Base-by-base conservation (phyloP, 495 filamentous ascomycete genomes). In the Penicillium paradoxum region DNA sequence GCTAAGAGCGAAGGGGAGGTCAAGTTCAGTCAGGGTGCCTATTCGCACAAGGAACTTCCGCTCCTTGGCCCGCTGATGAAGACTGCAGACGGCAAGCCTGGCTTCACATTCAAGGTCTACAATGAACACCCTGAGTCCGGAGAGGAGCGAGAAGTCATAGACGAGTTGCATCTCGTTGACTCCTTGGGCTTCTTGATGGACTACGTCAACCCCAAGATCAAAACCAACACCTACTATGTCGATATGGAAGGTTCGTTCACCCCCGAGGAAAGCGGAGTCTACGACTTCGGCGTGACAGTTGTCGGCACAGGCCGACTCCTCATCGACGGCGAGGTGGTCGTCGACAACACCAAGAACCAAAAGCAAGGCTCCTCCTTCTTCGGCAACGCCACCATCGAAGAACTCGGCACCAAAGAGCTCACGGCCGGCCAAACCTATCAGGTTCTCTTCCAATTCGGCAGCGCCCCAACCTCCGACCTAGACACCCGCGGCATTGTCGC, bases 261-360 rank as follows among this genome's bases (percentile, higher is more conserved):
- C 1, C 79, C 85, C 2, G 79, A 83, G 34, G 77, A 82, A 54
- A 73, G 76, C 13, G 88, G 88, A 1, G 73, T 79, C 24, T 88
- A 92, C 58, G 84, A 87, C 22, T 83, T 93, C 50, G 86, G 88
- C 13, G 83, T 89, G 50, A 88, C 85, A 51, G 86, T 85, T 21
- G 82, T 88, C 24, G 89, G 89, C 0, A 86, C 87, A 0, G 88
- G 86, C 2, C 81, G 74, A 51, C 72, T 92, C 6, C 83, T 80
- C 45, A 73, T 92, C 32, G 76, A 91, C 56, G 87, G 79, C 33
- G 75, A 85, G 45, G 58, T 90, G 2, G 77, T 88, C 11, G 83
- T 93, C 49, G 85, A 93, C 64, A 85, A 86, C 60, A 70, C 75
- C 51, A 76, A 76, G 53, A 78, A 79, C 55, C 82, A 88, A 65